Conservation (phyloP, 139 green algal genomes). For the Chlamydomonas sphaeroides region DNA sequence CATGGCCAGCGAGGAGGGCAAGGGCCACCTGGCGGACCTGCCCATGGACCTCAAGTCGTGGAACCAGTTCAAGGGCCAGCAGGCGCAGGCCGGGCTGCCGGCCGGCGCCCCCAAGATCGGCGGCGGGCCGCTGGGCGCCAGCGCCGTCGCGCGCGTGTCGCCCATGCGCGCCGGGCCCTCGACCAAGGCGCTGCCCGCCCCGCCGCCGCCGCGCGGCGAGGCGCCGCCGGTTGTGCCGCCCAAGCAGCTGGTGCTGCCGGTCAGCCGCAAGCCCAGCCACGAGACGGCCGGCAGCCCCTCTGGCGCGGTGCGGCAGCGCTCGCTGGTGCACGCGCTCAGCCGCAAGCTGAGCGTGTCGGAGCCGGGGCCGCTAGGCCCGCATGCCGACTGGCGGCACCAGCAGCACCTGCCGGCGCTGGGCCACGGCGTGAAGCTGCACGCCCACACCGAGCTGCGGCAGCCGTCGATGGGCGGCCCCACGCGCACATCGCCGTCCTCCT, state of each 20-base stretch:
- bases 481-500: too few species aligned
- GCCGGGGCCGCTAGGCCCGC: constrained; percentile 19
- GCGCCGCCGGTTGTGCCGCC: too few species aligned
- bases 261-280: background rate
- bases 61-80: too few species aligned
- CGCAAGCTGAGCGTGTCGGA: constrained; percentile 9
- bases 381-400: constrained; percentile 34
- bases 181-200: too few species aligned
- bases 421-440: constrained; percentile 8
- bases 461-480: background rate
- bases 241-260: background rate
- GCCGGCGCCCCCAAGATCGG: too few species aligned
- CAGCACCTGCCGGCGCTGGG: constrained; percentile 30
- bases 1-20: constrained; percentile 7
- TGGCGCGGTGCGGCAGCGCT: background rate
- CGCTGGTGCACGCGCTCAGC: background rate
- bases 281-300: background rate
- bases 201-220: too few species aligned
- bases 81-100: too few species aligned
- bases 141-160: too few species aligned
- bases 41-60: background rate
- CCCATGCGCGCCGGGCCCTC: too few species aligned
- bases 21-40: constrained; percentile 12
- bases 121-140: too few species aligned
- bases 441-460: constrained; percentile 32